Percentiles rank a stretch among this genome's conserved stretches.
phyloP scores from a whole-genome alignment of 371 early-diverging fungal species.

The Dichotomocladium elegans region DNA sequence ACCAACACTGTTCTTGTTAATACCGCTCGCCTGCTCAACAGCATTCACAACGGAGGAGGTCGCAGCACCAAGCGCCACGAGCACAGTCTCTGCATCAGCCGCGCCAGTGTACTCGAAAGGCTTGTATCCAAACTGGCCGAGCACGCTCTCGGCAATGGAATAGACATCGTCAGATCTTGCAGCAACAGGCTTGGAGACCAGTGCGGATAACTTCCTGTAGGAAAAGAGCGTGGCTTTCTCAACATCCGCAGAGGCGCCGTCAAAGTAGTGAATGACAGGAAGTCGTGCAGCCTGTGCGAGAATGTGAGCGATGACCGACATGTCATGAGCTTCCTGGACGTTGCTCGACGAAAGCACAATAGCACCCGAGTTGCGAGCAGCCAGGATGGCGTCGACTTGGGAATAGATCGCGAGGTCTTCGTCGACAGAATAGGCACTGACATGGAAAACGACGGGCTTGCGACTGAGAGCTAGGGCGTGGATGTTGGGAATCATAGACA shows the following conservation, averaged over 20 bases:
- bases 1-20: conserved; percentile 48
- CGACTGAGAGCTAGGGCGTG: conserved; percentile 59
- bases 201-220: conserved; percentile 36
- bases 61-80: conserved; percentile 69
- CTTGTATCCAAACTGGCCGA: conserved; percentile 59
- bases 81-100: conserved; percentile 65
- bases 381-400: conserved; percentile 62
- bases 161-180: conserved; percentile 33
- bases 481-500: conserved; percentile 80
- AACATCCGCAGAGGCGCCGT: conserved; percentile 56
- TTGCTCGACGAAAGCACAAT: conserved; percentile 64
- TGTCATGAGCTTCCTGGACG: conserved; percentile 79
- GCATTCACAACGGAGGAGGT: conserved; percentile 37
- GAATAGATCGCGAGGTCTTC: conserved; percentile 51
- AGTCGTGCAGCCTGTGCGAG: conserved; percentile 49
- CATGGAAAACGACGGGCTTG: conserved; percentile 80
- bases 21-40: conserved; percentile 26
- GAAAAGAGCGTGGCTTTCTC: conserved; percentile 45
- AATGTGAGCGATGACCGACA: conserved; percentile 68
- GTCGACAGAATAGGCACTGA: conserved; percentile 65
- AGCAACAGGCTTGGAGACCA: conserved; percentile 5
- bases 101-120: conserved; percentile 81
- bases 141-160: conserved; percentile 44
- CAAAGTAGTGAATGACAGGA: conserved; percentile 77
- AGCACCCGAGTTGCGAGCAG: conserved; percentile 67